A percentile compares a stretch with the other conserved stretches of the same genome.
Conservation (phyloP, 1,284 basidiomycete genomes). For the Fistulinella staudtii region DNA sequence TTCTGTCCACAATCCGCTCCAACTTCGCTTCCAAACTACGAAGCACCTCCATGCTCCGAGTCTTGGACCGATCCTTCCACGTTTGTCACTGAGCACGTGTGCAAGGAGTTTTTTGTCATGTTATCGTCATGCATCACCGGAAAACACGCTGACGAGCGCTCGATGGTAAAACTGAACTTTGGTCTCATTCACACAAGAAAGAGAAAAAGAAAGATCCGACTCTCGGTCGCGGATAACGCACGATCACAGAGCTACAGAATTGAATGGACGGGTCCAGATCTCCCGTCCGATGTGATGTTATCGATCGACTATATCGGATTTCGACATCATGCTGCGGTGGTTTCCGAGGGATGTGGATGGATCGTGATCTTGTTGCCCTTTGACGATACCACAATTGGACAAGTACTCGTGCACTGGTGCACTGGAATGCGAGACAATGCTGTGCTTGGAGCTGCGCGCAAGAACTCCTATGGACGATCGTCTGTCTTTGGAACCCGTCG, state of each 20-base stretch:
- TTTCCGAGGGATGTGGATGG: slow-evolving; percentile 11
- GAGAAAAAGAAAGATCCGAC: slow-evolving; percentile 39
- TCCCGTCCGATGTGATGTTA: slow-evolving; percentile 33
- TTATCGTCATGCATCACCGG: not conserved
- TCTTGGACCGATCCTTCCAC: slow-evolving; percentile 39
- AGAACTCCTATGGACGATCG: not conserved
- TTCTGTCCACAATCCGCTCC: slow-evolving; percentile 25
- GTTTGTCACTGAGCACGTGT: slow-evolving; percentile 18
- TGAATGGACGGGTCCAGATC: slow-evolving; percentile 25
- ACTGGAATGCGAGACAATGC: slow-evolving; percentile 34
- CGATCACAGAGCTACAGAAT: not conserved
- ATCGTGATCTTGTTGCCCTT: not conserved
- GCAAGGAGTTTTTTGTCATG: not conserved
- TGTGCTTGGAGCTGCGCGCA: slow-evolving; percentile 6
- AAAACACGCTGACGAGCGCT: not conserved
- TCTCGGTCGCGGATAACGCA: slow-evolving; percentile 37
- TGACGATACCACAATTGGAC: slow-evolving; percentile 30
- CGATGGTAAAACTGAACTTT: slow-evolving; percentile 35
- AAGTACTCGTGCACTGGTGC: too few relatives aligned
- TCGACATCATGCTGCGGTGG: slow-evolving; percentile 22
- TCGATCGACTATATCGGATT: slow-evolving; percentile 43
- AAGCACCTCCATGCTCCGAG: slow-evolving; percentile 1
- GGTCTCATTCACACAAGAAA: slow-evolving; percentile 37
- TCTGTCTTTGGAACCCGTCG: not conserved
- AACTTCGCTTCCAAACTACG: slow-evolving; percentile 37